Evolutionary conservation across 768 basidiomycete species (phyloP).

Genomic region (Grammothele lineata): DNA sequence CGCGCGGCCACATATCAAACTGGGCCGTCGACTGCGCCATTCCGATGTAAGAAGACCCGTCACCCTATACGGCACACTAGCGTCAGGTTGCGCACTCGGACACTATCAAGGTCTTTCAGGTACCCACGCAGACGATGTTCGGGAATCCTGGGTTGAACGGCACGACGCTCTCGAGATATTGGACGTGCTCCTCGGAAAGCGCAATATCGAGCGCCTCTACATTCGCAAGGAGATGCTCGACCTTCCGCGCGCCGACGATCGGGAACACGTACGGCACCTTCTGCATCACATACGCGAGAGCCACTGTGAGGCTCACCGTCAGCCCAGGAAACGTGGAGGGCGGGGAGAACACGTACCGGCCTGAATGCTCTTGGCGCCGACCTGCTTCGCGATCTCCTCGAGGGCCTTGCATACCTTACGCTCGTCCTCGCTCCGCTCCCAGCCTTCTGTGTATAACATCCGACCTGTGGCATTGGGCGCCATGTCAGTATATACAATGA

Average conservation of each 20-base stretch:
- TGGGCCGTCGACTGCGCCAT: constrained; percentile 19
- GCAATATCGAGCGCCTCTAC: constrained; percentile 44
- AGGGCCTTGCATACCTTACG: constrained; percentile 38
- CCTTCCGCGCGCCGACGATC: constrained; percentile 46
- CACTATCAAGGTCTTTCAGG: constrained; percentile 11
- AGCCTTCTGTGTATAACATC: constrained; percentile 23
- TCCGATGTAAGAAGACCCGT: constrained; percentile 10
- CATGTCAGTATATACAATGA: constrained; percentile 5
- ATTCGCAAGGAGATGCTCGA: constrained; percentile 47
- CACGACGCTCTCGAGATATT: constrained; percentile 37
- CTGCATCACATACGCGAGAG: constrained; percentile 51
- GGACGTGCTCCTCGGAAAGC: constrained; percentile 41
- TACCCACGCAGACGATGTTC: constrained; percentile 2
- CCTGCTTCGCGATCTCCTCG: constrained; percentile 46
- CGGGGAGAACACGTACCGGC: too few relatives aligned
- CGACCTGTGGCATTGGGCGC: constrained; percentile 37
- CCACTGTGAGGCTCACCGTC: too few relatives aligned
- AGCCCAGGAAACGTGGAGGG: too few relatives aligned
- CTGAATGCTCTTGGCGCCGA: constrained; percentile 31
- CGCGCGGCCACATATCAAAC: constrained; percentile 24
- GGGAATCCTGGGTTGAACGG: constrained; percentile 48
- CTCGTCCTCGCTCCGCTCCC: constrained; percentile 47
- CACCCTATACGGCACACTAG: background rate
- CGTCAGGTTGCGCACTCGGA: too few relatives aligned
- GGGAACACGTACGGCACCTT: constrained; percentile 40